These are phyloP conservation scores for Arthrobotrys conoides DNA, from an alignment of 2,329 filamentous ascomycete species.

Conservation along the genomic window DNA sequence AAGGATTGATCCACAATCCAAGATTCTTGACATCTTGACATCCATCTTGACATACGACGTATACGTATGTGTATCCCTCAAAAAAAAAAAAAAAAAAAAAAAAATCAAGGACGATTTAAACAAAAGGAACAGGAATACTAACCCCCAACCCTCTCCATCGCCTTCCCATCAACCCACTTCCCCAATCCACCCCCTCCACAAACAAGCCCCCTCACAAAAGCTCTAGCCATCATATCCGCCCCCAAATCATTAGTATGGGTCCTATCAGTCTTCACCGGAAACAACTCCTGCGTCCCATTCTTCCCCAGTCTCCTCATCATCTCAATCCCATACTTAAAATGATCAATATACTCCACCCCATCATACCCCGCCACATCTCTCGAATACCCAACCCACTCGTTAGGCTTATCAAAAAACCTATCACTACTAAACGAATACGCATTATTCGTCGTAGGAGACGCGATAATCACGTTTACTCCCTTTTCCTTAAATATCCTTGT, in stretches of 20 bases:
- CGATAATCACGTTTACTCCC: slow-evolving; percentile 35
- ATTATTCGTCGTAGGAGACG: slow-evolving; percentile 37
- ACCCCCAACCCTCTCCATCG: slow-evolving; percentile 26
- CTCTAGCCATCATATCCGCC: slow-evolving; percentile 45
- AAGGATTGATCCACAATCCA: background rate
- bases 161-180: slow-evolving; percentile 29
- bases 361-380: slow-evolving; percentile 9
- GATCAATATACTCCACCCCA: slow-evolving; percentile 27
- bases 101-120: background rate
- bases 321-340: slow-evolving; percentile 43
- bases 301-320: slow-evolving; percentile 27
- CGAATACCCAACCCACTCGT: slow-evolving; percentile 31
- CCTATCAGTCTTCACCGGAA: slow-evolving; percentile 28
- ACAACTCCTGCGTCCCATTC: slow-evolving; percentile 31
- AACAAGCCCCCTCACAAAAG: slow-evolving; percentile 35
- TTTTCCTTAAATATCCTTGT: slow-evolving; percentile 17
- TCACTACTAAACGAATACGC: slow-evolving; percentile 1
- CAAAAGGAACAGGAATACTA: background rate
- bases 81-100: slow-evolving; percentile 6
- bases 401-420: slow-evolving; percentile 28
- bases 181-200: slow-evolving; percentile 21
- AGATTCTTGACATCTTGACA: slow-evolving; percentile 22
- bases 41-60: background rate
- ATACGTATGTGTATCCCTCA: background rate
- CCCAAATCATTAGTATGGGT: slow-evolving; percentile 35